Conservation (phyloP, 495 filamentous ascomycete species). For the Neurospora africana region DNA sequence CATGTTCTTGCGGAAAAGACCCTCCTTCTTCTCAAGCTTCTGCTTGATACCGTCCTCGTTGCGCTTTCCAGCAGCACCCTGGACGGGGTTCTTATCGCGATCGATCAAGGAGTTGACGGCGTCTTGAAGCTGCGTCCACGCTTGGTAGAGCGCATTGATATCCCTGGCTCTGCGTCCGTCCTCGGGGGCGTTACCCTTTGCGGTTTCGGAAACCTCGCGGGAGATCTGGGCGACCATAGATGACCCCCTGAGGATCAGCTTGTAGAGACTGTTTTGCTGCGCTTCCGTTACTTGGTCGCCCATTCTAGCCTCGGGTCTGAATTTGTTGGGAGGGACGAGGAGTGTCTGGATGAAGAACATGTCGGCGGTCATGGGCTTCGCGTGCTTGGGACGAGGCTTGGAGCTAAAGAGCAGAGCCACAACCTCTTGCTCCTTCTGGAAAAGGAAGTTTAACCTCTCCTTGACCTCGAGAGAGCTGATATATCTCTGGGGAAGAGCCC, state of each 20-base stretch:
- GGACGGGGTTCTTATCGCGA: conserved; percentile 67
- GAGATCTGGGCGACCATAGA: conserved; percentile 64
- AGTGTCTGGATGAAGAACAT: conserved; percentile 90
- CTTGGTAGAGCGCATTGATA: conserved; percentile 36
- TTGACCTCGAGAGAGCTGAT: conserved; percentile 67
- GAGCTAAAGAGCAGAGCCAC: conserved; percentile 73
- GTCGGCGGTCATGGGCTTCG: conserved; percentile 50
- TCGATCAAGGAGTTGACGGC: conserved; percentile 86
- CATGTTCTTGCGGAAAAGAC: conserved; percentile 98
- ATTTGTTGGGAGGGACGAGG: conserved; percentile 84
- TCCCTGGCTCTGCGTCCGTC: conserved; percentile 30
- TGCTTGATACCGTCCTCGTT: conserved; percentile 91
- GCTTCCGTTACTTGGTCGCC: conserved; percentile 74
- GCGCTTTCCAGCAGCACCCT: conserved; percentile 56
- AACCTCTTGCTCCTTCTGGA: conserved; percentile 77
- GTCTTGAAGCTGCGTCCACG: conserved; percentile 77
- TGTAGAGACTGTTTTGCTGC: conserved; percentile 75
- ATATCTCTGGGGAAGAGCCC: conserved; percentile 43
- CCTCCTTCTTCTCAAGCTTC: conserved; percentile 96
- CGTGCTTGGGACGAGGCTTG: conserved; percentile 41
- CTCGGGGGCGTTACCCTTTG: conserved; percentile 28
- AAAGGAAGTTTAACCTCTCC: conserved; percentile 63
- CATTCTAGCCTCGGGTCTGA: conserved; percentile 75
- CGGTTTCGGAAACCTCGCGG: conserved; percentile 45
- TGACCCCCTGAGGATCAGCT: conserved; percentile 61